A percentile compares a stretch with the other conserved stretches of the same genome.
Conservation (phyloP, 2,329 filamentous ascomycete genomes). For the Xylariaceae sp. region DNA sequence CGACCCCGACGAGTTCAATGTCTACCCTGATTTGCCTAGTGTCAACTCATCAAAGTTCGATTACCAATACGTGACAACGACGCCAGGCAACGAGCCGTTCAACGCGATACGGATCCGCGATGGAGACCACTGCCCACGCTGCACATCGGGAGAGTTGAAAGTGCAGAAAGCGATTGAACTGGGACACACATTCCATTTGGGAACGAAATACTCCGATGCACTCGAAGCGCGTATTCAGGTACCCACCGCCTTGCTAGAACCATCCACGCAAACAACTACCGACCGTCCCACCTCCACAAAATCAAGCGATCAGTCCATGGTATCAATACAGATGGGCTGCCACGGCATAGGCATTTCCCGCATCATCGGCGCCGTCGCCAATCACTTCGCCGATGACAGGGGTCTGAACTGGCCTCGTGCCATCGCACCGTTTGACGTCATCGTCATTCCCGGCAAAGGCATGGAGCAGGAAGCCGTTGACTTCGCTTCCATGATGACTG, state of each 20-base stretch:
- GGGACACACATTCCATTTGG: constrained; percentile 92
- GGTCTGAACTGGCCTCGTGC: constrained; percentile 85
- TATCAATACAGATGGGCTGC: constrained; percentile 87
- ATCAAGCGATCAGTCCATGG: constrained; percentile 28
- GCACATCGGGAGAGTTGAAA: constrained; percentile 59
- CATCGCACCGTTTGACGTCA: constrained; percentile 80
- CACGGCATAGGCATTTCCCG: constrained; percentile 93
- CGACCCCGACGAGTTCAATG: constrained; percentile 5
- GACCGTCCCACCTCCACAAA: neutral
- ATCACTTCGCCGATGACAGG: constrained; percentile 65
- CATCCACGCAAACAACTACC: constrained; percentile 16
- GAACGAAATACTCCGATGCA: constrained; percentile 79
- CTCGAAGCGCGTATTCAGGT: constrained; percentile 62
- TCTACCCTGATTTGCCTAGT: constrained; percentile 15
- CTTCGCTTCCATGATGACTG: constrained; percentile 61
- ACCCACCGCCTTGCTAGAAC: constrained; percentile 29
- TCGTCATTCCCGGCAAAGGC: constrained; percentile 57
- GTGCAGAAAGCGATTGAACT: constrained; percentile 79
- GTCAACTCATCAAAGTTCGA: constrained; percentile 14
- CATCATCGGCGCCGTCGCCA: constrained; percentile 82
- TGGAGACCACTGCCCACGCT: constrained; percentile 73
- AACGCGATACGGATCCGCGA: constrained; percentile 64
- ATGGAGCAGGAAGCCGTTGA: constrained; percentile 47
- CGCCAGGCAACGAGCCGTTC: constrained; percentile 38
- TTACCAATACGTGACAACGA: constrained; percentile 18